These are phyloP conservation scores for Backusella liffmaniae DNA, from an alignment of 192 early-diverging fungal species.

Conservation along the genomic window DNA sequence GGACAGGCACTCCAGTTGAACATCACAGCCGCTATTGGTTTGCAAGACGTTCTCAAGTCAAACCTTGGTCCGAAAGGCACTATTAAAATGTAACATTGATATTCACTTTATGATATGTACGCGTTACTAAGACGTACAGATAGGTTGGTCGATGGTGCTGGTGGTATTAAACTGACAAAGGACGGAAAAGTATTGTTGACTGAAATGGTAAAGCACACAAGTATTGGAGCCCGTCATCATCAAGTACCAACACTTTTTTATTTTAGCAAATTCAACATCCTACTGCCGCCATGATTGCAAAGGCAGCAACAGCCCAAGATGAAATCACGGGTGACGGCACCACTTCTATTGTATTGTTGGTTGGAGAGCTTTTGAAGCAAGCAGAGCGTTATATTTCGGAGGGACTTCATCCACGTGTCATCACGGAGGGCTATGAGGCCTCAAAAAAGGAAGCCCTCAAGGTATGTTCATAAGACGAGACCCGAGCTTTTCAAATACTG, in stretches of 20 bases:
- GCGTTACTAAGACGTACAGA: neutral
- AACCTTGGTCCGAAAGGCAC: slow-evolving; percentile 99
- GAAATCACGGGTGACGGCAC: slow-evolving; percentile 99
- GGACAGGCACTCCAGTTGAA: slow-evolving; percentile 97
- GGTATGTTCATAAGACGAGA: slow-evolving; percentile 65
- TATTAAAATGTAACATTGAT: slow-evolving; percentile 81
- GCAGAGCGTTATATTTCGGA: slow-evolving; percentile 91
- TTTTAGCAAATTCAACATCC: slow-evolving; percentile 99
- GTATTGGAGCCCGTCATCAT: neutral
- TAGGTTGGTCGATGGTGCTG: slow-evolving; percentile 95
- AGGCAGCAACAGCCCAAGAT: slow-evolving; percentile 97
- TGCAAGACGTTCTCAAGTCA: slow-evolving; percentile 93
- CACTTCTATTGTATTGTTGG: slow-evolving; percentile 94
- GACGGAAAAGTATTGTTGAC: slow-evolving; percentile 98
- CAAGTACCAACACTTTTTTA: neutral
- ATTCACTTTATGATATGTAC: neutral
- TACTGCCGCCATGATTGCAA: slow-evolving; percentile 98
- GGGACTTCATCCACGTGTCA: slow-evolving; percentile 94
- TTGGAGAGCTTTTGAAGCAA: slow-evolving; percentile 98
- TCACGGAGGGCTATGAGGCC: slow-evolving; percentile 96
- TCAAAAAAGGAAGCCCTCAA: slow-evolving; percentile 93
- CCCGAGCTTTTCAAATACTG: slow-evolving; percentile 2
- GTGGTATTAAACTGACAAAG: slow-evolving; percentile 96
- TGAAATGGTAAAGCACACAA: slow-evolving; percentile 82
- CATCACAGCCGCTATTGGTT: slow-evolving; percentile 91